Percentiles rank a stretch among this genome's conserved stretches.
Conservation (phyloP, 495 filamentous ascomycete genomes). For the Podospora appendiculata region DNA sequence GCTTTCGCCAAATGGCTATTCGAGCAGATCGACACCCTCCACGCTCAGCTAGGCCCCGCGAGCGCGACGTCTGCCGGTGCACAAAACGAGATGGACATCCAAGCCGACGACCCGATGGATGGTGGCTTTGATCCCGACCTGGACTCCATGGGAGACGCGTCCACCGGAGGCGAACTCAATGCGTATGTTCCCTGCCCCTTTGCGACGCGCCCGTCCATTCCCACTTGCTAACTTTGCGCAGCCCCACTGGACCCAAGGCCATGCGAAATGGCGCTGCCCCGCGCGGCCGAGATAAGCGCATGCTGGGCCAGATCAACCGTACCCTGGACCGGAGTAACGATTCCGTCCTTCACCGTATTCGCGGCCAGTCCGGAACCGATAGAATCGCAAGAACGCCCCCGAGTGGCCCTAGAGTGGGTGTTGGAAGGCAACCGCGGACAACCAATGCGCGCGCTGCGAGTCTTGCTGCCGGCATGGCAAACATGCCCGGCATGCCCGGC, state of each 20-base stretch:
- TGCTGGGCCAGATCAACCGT: conserved; percentile 82
- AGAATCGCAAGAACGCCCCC: conserved; percentile 68
- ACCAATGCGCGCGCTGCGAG: conserved; percentile 34
- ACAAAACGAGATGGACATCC: conserved; percentile 5
- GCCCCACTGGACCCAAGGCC: conserved; percentile 89
- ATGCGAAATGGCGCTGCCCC: conserved; percentile 67
- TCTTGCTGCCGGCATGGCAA: conserved; percentile 35
- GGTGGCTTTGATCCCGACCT: conserved; percentile 56
- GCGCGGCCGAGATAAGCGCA: conserved; percentile 57
- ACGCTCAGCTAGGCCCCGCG: conserved; percentile 50
- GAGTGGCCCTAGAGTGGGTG: conserved; percentile 57
- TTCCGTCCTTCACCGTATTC: conserved; percentile 71
- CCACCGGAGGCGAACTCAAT: conserved; percentile 38
- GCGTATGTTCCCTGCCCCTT: conserved; percentile 52
- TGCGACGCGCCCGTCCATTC: not conserved
- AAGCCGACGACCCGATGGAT: conserved; percentile 21
- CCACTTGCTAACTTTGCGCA: conserved; percentile 32
- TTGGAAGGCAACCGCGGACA: conserved; percentile 46
- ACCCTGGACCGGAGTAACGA: conserved; percentile 74
- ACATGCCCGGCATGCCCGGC: conserved; percentile 29
- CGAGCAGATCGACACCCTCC: conserved; percentile 64
- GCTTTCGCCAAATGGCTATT: conserved; percentile 91
- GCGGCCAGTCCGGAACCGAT: conserved; percentile 61
- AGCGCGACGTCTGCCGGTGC: conserved; percentile 13
- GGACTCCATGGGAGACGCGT: conserved; percentile 40